Percentiles rank a stretch among this genome's conserved stretches.
Evolutionary conservation across 495 filamentous ascomycete species (phyloP).

Genomic region (Aspergillus homomorphus): DNA sequence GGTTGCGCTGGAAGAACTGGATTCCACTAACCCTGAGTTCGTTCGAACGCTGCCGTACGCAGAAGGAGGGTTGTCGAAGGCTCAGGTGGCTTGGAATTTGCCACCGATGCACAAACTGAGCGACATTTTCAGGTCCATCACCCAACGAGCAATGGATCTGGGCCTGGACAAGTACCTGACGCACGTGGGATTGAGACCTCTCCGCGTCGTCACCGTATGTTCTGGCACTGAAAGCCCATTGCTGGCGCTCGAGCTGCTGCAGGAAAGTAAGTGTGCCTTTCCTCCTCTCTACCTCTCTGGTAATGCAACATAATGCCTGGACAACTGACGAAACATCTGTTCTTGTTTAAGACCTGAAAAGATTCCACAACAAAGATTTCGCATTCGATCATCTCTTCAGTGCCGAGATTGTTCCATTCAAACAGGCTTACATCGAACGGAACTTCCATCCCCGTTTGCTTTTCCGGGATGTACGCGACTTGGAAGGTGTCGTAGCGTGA

Average conservation of each 20-base stretch:
- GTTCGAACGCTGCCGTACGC: conserved; percentile 13
- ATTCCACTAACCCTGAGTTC: conserved; percentile 19
- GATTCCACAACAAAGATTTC: conserved; percentile 26
- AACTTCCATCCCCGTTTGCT: conserved; percentile 64
- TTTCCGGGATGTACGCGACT: conserved; percentile 68
- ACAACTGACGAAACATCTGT: neutral
- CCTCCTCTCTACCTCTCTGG: neutral
- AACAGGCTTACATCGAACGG: conserved; percentile 76
- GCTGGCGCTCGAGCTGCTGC: conserved; percentile 57
- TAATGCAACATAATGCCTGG: neutral
- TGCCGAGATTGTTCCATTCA: conserved; percentile 73
- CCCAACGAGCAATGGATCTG: conserved; percentile 33
- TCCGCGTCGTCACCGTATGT: conserved; percentile 74
- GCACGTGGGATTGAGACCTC: conserved; percentile 34
- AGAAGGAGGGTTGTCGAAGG: neutral
- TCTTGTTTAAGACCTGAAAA: conserved; percentile 28
- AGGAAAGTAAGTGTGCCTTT: conserved; percentile 33
- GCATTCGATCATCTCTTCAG: conserved; percentile 67
- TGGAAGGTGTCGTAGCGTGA: conserved; percentile 55
- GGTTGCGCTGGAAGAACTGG: neutral
- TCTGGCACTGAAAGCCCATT: conserved; percentile 81
- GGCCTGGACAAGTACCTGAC: conserved; percentile 36
- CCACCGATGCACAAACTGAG: conserved; percentile 45
- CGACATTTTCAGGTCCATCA: conserved; percentile 52
- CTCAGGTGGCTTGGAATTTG: conserved; percentile 29